Evolutionary conservation across 352 stramenopile species (phyloP).

Genomic region (Globisporangium cederbergense): DNA sequence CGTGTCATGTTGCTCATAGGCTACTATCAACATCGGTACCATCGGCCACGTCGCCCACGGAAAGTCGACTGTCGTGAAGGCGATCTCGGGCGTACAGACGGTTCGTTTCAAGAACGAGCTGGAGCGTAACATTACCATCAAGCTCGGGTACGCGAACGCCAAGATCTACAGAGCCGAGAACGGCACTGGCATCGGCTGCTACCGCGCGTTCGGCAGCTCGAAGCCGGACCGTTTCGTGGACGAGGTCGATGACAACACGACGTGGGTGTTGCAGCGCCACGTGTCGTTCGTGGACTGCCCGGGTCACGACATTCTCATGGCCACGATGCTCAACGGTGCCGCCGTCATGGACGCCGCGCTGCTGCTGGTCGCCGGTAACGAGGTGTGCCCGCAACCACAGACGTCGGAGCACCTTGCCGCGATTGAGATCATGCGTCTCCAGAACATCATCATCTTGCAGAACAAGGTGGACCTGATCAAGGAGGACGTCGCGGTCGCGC

Average conservation of each 20-base stretch:
- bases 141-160: slow-evolving; percentile 99
- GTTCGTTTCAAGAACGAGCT: slow-evolving; percentile 99
- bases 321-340: slow-evolving; percentile 99
- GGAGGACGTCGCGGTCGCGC: slow-evolving; percentile 94
- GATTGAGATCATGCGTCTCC: slow-evolving; percentile 99
- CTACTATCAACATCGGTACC: slow-evolving; percentile 99
- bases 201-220: slow-evolving; percentile 86
- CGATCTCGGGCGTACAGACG: slow-evolving; percentile 99
- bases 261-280: slow-evolving; percentile 93
- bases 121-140: slow-evolving; percentile 99
- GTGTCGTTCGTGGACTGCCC: slow-evolving; percentile 99
- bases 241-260: slow-evolving; percentile 85
- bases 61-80: slow-evolving; percentile 99
- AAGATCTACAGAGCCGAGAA: slow-evolving; percentile 98
- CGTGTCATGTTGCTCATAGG: slow-evolving; percentile 55
- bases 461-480: slow-evolving; percentile 99
- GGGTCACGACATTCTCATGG: slow-evolving; percentile 99
- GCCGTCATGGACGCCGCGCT: slow-evolving; percentile 99
- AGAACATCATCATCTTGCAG: slow-evolving; percentile 99
- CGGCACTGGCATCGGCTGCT: slow-evolving; percentile 78
- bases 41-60: slow-evolving; percentile 99
- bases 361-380: slow-evolving; percentile 97
- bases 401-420: slow-evolving; percentile 99
- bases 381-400: slow-evolving; percentile 99
- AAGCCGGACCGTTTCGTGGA: slow-evolving; percentile 87